Evolutionary conservation across 805 yeast species (phyloP).

Genomic region (Monosporozyma aquatica): DNA sequence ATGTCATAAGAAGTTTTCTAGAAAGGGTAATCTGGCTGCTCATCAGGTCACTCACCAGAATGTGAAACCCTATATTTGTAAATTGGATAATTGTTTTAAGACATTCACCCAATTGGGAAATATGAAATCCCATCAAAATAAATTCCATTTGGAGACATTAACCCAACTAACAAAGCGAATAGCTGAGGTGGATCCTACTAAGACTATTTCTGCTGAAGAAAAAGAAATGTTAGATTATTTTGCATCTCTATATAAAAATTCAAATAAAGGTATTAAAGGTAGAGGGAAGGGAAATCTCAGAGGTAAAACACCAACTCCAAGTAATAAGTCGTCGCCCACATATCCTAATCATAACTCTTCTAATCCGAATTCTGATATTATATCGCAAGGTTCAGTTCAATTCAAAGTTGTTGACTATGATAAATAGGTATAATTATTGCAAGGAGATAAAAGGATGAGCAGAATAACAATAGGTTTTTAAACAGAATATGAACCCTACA

Average conservation of each 20-base stretch:
- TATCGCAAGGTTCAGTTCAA: slow-evolving; percentile 5
- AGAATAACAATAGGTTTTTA: no score
- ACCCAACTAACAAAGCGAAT: slow-evolving; percentile 54
- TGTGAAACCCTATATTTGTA: slow-evolving; percentile 69
- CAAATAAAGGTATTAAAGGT: slow-evolving; percentile 61
- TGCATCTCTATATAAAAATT: slow-evolving; percentile 72
- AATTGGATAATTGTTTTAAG: slow-evolving; percentile 72
- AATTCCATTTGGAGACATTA: slow-evolving; percentile 69
- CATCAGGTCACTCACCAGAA: slow-evolving; percentile 76
- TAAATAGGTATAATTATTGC: no score
- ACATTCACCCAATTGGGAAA: slow-evolving; percentile 89
- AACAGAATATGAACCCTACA: no score
- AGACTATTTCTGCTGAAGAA: slow-evolving; percentile 50
- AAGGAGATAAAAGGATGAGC: no score
- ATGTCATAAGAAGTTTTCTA: slow-evolving; percentile 71
- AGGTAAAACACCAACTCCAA: neutral
- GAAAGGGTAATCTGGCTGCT: slow-evolving; percentile 88
- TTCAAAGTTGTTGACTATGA: slow-evolving; percentile 5
- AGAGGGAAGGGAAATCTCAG: slow-evolving; percentile 6
- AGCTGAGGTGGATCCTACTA: slow-evolving; percentile 50
- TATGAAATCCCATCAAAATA: slow-evolving; percentile 86
- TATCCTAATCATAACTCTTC: neutral
- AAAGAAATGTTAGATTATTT: slow-evolving; percentile 66
- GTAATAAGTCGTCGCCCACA: neutral
- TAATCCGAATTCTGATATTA: no score